Percentiles rank a stretch among this genome's conserved stretches.
Evolutionary conservation across 2,329 filamentous ascomycete species (phyloP).

Genomic region (Stemphylium vesicarium): DNA sequence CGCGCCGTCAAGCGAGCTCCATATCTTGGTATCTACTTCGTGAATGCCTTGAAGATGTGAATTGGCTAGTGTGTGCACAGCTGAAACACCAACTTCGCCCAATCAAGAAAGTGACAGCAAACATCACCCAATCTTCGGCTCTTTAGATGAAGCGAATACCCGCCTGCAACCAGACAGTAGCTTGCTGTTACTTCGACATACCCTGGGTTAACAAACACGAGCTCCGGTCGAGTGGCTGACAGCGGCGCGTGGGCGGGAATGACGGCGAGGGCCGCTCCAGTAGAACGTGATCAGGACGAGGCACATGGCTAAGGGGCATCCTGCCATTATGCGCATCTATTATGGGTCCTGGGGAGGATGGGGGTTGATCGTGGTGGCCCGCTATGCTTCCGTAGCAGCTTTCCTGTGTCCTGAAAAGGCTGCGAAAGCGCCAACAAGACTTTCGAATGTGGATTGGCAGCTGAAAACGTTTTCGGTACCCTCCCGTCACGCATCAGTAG

Average conservation of each 20-base stretch:
- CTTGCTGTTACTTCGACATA: neutral
- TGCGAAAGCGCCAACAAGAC: no score
- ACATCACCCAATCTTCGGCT: constrained; percentile 1
- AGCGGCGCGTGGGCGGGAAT: constrained; percentile 13
- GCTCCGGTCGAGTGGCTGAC: constrained; percentile 12
- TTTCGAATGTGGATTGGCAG: no score
- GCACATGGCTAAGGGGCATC: constrained; percentile 2
- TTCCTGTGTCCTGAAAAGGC: no score
- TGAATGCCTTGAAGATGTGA: neutral
- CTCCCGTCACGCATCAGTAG: no score
- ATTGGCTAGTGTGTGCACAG: constrained; percentile 11
- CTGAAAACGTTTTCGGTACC: no score
- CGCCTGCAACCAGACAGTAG: neutral
- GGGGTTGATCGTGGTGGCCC: constrained; percentile 14
- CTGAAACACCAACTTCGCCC: constrained; percentile 12
- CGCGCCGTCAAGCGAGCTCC: neutral
- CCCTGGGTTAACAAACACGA: neutral
- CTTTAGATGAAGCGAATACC: neutral
- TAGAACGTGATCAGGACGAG: constrained; percentile 4
- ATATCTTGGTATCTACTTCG: constrained; percentile 1
- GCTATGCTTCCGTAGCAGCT: neutral
- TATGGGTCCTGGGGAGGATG: constrained; percentile 4
- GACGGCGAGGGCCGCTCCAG: constrained; percentile 8
- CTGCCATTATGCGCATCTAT: constrained; percentile 9
- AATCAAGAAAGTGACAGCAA: constrained; percentile 21